A percentile compares a stretch with the other conserved stretches of the same genome.
Evolutionary conservation across 2,329 filamentous ascomycete genomes (phyloP).

Genomic region (Orbilia javanica): DNA sequence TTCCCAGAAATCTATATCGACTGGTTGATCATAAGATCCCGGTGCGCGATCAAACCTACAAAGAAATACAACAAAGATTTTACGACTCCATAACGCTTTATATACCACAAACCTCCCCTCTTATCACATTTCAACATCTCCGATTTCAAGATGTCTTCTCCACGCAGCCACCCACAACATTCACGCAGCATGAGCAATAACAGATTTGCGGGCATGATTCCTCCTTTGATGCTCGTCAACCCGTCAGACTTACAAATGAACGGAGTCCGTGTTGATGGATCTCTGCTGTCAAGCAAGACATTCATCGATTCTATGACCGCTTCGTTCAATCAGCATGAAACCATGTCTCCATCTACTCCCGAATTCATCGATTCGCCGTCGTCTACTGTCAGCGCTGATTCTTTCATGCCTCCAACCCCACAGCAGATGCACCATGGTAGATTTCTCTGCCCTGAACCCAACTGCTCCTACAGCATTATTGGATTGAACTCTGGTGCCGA

Average conservation of each 20-base stretch:
- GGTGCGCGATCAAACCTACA: slow-evolving; percentile 19
- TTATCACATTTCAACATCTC: slow-evolving; percentile 6
- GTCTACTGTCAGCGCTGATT: slow-evolving; percentile 52
- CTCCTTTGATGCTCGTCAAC: slow-evolving; percentile 54
- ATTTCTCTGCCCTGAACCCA: slow-evolving; percentile 53
- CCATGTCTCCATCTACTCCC: slow-evolving; percentile 56
- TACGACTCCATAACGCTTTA: slow-evolving; percentile 3
- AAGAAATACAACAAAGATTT: slow-evolving; percentile 7
- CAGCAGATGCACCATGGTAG: slow-evolving; percentile 51
- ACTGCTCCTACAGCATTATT: slow-evolving; percentile 53
- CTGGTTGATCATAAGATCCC: slow-evolving; percentile 55
- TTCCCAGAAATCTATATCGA: slow-evolving; percentile 53
- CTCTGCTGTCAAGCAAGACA: slow-evolving; percentile 54
- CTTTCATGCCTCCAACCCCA: slow-evolving; percentile 54
- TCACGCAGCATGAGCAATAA: slow-evolving; percentile 53
- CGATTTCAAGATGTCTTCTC: slow-evolving; percentile 43
- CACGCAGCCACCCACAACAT: slow-evolving; percentile 56
- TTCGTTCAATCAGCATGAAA: slow-evolving; percentile 51
- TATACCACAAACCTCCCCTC: background rate
- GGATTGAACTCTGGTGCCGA: slow-evolving; percentile 46
- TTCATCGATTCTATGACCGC: slow-evolving; percentile 57
- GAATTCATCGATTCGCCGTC: slow-evolving; percentile 55
- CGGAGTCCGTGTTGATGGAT: slow-evolving; percentile 50
- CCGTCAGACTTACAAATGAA: slow-evolving; percentile 57
- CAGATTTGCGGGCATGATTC: slow-evolving; percentile 55